A percentile compares a stretch with the other conserved stretches of the same genome.
phyloP scores from a whole-genome alignment of 345 rosid genomes.

The Eucalyptus dawsonii region DNA sequence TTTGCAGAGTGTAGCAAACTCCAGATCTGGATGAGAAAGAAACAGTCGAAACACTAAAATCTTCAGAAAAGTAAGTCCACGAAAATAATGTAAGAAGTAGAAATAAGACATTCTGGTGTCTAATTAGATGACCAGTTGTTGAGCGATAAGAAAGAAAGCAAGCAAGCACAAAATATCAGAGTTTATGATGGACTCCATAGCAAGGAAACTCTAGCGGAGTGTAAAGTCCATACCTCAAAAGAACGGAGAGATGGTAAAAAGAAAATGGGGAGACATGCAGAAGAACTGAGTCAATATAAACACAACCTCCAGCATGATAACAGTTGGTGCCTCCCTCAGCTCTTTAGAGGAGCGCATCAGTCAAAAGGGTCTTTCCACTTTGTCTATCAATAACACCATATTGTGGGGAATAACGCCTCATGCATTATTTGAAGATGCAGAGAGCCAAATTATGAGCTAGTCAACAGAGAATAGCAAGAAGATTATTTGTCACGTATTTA shows the following conservation, averaged over 20 bases:
- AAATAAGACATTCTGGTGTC: neutral
- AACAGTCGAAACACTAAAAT: neutral
- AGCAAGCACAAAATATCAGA: neutral
- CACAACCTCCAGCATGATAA: neutral
- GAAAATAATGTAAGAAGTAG: neutral
- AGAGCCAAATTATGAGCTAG: neutral
- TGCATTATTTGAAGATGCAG: neutral
- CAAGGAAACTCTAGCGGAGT: neutral
- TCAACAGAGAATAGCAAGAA: neutral
- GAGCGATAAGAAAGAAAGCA: neutral
- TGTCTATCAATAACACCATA: neutral
- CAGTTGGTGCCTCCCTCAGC: neutral
- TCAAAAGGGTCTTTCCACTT: neutral
- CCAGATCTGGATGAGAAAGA: neutral
- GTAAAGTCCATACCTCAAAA: neutral
- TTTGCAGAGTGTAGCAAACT: neutral
- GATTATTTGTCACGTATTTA: neutral
- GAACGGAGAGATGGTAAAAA: neutral
- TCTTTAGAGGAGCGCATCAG: neutral
- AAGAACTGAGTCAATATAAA: neutral
- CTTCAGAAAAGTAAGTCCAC: neutral
- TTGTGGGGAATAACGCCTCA: neutral
- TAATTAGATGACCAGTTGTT: neutral
- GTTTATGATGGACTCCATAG: neutral
- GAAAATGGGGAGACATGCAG: neutral